Evolutionary conservation across 345 rosid species (phyloP).

Genomic region (Eucalyptus erythrocorys): DNA sequence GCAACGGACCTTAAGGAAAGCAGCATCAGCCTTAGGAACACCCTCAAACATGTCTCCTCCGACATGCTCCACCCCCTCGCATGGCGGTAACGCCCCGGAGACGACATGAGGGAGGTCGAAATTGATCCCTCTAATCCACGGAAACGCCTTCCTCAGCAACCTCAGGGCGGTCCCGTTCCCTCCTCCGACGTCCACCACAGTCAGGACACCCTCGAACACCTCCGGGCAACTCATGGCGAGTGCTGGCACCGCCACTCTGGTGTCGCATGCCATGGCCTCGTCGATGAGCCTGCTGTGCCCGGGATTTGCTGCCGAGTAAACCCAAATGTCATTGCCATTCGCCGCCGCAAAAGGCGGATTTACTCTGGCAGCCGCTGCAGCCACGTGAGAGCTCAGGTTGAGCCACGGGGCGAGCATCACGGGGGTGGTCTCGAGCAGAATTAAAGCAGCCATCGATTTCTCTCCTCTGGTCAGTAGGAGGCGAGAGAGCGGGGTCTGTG

Average conservation of each 20-base stretch:
- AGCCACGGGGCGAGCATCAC: slow-evolving; percentile 54
- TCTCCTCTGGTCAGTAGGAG: slow-evolving; percentile 20
- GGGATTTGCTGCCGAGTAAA: slow-evolving; percentile 22
- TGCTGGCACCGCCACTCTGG: slow-evolving; percentile 28
- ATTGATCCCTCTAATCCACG: slow-evolving; percentile 48
- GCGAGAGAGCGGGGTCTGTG: slow-evolving; percentile 51
- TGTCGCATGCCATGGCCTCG: slow-evolving; percentile 54
- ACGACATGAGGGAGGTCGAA: slow-evolving; percentile 76
- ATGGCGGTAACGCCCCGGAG: slow-evolving; percentile 5
- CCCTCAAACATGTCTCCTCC: slow-evolving; percentile 60
- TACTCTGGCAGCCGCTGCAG: background rate
- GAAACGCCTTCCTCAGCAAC: slow-evolving; percentile 36
- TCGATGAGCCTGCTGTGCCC: slow-evolving; percentile 22
- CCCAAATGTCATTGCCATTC: slow-evolving; percentile 43
- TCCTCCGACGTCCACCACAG: slow-evolving; percentile 69
- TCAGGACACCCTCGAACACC: slow-evolving; percentile 39
- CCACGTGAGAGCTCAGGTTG: slow-evolving; percentile 23
- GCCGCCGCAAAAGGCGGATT: slow-evolving; percentile 33
- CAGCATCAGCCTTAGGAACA: slow-evolving; percentile 56
- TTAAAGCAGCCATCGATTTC: slow-evolving; percentile 20
- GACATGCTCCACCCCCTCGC: slow-evolving; percentile 37
- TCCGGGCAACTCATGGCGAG: slow-evolving; percentile 22
- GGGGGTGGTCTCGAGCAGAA: slow-evolving; percentile 37
- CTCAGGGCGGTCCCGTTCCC: slow-evolving; percentile 46
- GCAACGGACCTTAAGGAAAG: slow-evolving; percentile 1